phyloP scores from a whole-genome alignment of 148 eudicot species.

The Euryodendron excelsum region DNA sequence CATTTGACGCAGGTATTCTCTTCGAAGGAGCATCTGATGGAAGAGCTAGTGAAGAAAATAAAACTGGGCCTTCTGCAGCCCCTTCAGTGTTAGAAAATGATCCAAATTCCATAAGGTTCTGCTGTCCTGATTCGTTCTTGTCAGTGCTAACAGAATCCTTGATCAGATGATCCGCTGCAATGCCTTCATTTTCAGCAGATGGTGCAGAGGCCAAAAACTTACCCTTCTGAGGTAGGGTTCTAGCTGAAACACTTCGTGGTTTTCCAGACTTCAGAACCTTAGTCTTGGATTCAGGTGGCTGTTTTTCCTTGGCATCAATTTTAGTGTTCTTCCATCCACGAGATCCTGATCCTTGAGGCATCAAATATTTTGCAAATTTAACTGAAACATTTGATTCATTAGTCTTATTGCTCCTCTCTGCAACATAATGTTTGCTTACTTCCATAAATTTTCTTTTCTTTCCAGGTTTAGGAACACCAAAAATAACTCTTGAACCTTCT shows the following conservation, averaged over 20 bases:
- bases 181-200: slow-evolving; percentile 21
- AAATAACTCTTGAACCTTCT: slow-evolving; percentile 64
- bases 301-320: slow-evolving; percentile 56
- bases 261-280: slow-evolving; percentile 49
- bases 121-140: slow-evolving; percentile 38
- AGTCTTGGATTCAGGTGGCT: slow-evolving; percentile 40
- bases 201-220: slow-evolving; percentile 25
- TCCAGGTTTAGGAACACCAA: slow-evolving; percentile 93
- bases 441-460: slow-evolving; percentile 86
- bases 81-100: slow-evolving; percentile 36
- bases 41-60: slow-evolving; percentile 51
- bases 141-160: slow-evolving; percentile 45
- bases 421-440: slow-evolving; percentile 80
- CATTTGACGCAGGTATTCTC: slow-evolving; percentile 37
- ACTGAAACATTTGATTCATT: slow-evolving; percentile 40
- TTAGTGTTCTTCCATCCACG: slow-evolving; percentile 53
- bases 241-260: slow-evolving; percentile 32
- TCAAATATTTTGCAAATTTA: slow-evolving; percentile 45
- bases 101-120: slow-evolving; percentile 25
- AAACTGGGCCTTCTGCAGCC: slow-evolving; percentile 38
- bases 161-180: slow-evolving; percentile 9
- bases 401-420: slow-evolving; percentile 45
- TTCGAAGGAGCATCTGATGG: slow-evolving; percentile 37
- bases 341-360: slow-evolving; percentile 58
- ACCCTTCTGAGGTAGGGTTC: slow-evolving; percentile 49